Evolutionary conservation across 2,329 filamentous ascomycete species (phyloP).

Genomic region (Fusarium virguliforme): DNA sequence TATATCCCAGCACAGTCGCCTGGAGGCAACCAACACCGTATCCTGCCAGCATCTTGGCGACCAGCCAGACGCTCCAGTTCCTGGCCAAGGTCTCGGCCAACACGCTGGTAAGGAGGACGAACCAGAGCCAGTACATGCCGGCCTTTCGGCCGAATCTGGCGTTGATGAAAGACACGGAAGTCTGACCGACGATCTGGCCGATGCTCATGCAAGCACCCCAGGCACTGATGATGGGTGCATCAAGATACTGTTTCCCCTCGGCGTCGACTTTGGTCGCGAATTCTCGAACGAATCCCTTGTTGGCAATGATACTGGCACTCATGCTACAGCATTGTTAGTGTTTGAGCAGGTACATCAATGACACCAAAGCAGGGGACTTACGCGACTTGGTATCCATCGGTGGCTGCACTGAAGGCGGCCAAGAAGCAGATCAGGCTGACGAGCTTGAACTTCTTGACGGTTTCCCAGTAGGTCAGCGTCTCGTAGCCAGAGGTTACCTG

Average conservation of each 20-base stretch:
- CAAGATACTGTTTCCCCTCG: slow-evolving; percentile 47
- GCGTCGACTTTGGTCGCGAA: neutral
- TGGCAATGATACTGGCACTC: slow-evolving; percentile 6
- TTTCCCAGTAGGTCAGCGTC: slow-evolving; percentile 3
- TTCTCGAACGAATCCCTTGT: slow-evolving; percentile 9
- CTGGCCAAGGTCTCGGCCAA: slow-evolving; percentile 2
- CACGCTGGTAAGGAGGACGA: neutral
- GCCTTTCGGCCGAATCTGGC: slow-evolving; percentile 35
- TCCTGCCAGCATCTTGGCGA: slow-evolving; percentile 5
- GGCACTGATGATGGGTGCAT: slow-evolving; percentile 55
- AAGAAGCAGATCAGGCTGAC: neutral
- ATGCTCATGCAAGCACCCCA: slow-evolving; percentile 60
- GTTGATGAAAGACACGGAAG: slow-evolving; percentile 49
- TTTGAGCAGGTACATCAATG: no score
- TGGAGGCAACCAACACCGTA: slow-evolving; percentile 7
- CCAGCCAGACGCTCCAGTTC: slow-evolving; percentile 1
- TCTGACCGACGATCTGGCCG: slow-evolving; percentile 60
- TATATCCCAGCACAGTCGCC: neutral
- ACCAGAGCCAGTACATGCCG: slow-evolving; percentile 4
- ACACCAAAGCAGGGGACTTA: neutral
- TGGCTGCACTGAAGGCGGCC: slow-evolving; percentile 8
- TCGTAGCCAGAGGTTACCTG: slow-evolving; percentile 9
- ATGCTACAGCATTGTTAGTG: neutral
- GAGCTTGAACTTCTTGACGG: slow-evolving; percentile 8
- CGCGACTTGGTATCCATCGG: slow-evolving; percentile 12